A percentile compares a stretch with the other conserved stretches of the same genome.
These are phyloP conservation scores for Adansonia digitata DNA, from an alignment of 345 rosid genomes.

Conservation along the genomic window DNA sequence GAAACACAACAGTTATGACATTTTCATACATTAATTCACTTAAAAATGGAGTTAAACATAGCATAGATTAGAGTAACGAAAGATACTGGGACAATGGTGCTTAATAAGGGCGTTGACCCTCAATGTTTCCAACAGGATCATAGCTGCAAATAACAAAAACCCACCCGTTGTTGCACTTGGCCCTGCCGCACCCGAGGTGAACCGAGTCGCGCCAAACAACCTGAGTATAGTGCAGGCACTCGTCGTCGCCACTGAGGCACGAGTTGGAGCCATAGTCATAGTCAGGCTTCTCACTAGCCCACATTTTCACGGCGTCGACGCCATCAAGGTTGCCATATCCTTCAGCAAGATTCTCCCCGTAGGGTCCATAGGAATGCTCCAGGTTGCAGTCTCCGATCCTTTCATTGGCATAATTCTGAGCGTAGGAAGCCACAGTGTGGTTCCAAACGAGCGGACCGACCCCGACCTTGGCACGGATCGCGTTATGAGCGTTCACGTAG, in stretches of 20 bases:
- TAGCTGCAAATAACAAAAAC: constrained; percentile 12
- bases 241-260: not conserved
- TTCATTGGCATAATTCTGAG: constrained; percentile 18
- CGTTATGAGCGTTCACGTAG: constrained; percentile 19
- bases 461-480: constrained; percentile 16
- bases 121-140: constrained; percentile 12
- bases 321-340: not conserved
- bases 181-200: constrained; percentile 9
- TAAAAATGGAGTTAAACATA: not conserved
- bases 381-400: not conserved
- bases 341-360: constrained; percentile 17
- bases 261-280: not conserved
- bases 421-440: constrained; percentile 21
- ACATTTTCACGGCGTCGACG: constrained; percentile 7
- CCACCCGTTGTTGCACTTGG: not conserved
- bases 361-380: constrained; percentile 11
- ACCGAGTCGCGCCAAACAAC: constrained; percentile 13
- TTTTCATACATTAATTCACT: too few relatives aligned
- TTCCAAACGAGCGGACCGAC: constrained; percentile 23
- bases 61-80: too few relatives aligned
- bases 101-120: constrained; percentile 10
- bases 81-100: not conserved
- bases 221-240: constrained; percentile 9
- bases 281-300: constrained; percentile 7
- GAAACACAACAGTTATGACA: too few relatives aligned